Base-by-base conservation (phyloP, 2,329 filamentous ascomycete genomes). In the Epichloe hybrida region DNA sequence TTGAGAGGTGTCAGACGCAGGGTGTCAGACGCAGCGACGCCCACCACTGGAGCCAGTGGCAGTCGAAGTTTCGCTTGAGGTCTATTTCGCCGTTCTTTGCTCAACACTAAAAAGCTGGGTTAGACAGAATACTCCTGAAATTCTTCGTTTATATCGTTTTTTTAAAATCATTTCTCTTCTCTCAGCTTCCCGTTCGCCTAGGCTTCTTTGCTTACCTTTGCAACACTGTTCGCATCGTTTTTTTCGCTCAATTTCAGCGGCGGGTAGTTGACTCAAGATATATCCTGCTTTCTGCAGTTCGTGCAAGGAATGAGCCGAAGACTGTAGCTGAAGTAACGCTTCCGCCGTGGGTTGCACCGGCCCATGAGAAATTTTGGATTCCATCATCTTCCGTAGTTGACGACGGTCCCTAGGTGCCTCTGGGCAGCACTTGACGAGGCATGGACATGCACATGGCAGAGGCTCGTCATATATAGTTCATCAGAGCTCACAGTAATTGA, bases 241-340 rank as follows among this genome's bases (percentile, higher is more conserved):
- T 56, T 66, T 67, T n/a, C 56, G 58, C 6, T 63, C 55, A 3
- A 67, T 48, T 12, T 66, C 63, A 1, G 50, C 45, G 17, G 37
- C 20, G 3, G 58, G 56, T 6, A 65, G 56, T 46, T 61, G 60
- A 2, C 46, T 38, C 9, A 64, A 36, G 17, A 63, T 50, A 42
- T 64, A 66, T 36, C 63, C 63, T 8, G 53, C 55, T 39, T 55
- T 59, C 27, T 54, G 46, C 5, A 65, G 49, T 11, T 58, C 50
- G 23, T 54, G 34, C 11, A 37, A 17, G 11, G 54, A 39, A 49
- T 61, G 59, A 2, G 58, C 50, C 17, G 59, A 50, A 15, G 27
- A 42, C 8, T 46, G 55, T 3, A 65, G 53, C 3, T 54, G 54
- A 6, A 52, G 31, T 13, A 58, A 0, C 46, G 64, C 55, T 21